Evolutionary conservation across 441 rosid genomes (phyloP).

Genomic region (Populus hybrid): DNA sequence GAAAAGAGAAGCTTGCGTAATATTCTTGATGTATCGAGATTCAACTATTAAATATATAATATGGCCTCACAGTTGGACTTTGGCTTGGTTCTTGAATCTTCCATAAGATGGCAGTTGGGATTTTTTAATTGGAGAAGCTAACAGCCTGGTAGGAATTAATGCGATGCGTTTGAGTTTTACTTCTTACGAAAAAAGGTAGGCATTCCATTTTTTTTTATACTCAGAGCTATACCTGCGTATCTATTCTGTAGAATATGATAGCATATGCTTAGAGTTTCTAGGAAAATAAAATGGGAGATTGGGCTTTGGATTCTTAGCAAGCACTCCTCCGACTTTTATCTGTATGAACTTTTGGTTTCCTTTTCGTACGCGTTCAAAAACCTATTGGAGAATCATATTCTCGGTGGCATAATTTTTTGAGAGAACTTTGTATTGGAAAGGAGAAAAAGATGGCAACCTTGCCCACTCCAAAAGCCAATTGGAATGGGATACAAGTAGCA

Average conservation of each 20-base stretch:
- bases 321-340: slow-evolving; percentile 6
- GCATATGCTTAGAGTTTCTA: slow-evolving; percentile 18
- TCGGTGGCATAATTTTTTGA: background rate
- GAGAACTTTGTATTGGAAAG: background rate
- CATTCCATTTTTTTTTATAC: background rate
- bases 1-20: background rate
- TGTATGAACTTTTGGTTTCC: slow-evolving; percentile 3
- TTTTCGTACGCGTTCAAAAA: slow-evolving; percentile 5
- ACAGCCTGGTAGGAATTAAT: slow-evolving; percentile 4
- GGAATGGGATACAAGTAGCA: background rate
- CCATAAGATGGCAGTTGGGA: slow-evolving; percentile 5
- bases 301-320: slow-evolving; percentile 16
- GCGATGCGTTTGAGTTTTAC: slow-evolving; percentile 4
- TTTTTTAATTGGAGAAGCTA: slow-evolving; percentile 14
- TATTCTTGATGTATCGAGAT: background rate
- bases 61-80: background rate
- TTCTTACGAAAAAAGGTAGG: too few relatives aligned
- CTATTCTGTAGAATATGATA: background rate
- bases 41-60: background rate
- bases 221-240: background rate
- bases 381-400: slow-evolving; percentile 8
- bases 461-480: background rate
- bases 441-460: slow-evolving; percentile 3
- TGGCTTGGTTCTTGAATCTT: slow-evolving; percentile 15
- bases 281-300: slow-evolving; percentile 17